Base-by-base conservation (phyloP, 208 protist genomes). In the Crithidia brevicula region DNA sequence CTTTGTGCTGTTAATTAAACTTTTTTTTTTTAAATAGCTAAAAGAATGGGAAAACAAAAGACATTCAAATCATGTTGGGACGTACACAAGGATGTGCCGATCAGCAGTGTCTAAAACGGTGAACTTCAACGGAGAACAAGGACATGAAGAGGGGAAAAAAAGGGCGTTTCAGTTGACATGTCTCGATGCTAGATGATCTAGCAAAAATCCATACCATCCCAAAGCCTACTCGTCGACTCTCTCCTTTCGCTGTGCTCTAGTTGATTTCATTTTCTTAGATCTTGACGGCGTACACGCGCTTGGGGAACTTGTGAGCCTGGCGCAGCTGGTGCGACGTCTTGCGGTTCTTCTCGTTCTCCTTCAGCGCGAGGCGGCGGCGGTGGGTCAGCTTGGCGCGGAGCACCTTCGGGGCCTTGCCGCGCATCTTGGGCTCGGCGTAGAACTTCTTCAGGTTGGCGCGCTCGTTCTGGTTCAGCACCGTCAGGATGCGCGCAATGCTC, bases 391-490 rank as follows among this genome's bases (percentile, higher is more conserved):
- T 97, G 43, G 66, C 38, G 64, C 85, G 82, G 25, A 97, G 88
- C 40, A 77, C 74, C 82, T 92, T 95, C 63, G 91, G 91, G 46
- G 79, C 86, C 67, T 83, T 88, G 51, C 33, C 66, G 68, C 79
- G 82, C 74, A 95, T 57, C 93, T 95, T 98, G 79, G 96, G 89
- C 43, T 90, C 92, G 57, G 85, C 80, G 88, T 98, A 99, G 78
- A 98, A 91, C 79, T 96, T 94, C 59, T 93, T 87, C 45, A 99
- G 89, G 77, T 96, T 86, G 20, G 79, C 64, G 77, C 86, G 87
- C 87, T 98, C 83, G 54, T 93, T 98, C 91, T 98, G 88, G 91
- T 98, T 99, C 61, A 99, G 90, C 57, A 99, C 98, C 16, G 98
- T 99, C 72, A 98, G 77, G 47, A 99, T 95, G 74, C 95, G 92